Percentiles rank a stretch among this genome's conserved stretches.
Evolutionary conservation across 148 eudicot species (phyloP).

Genomic region (Agrostemma githago): DNA sequence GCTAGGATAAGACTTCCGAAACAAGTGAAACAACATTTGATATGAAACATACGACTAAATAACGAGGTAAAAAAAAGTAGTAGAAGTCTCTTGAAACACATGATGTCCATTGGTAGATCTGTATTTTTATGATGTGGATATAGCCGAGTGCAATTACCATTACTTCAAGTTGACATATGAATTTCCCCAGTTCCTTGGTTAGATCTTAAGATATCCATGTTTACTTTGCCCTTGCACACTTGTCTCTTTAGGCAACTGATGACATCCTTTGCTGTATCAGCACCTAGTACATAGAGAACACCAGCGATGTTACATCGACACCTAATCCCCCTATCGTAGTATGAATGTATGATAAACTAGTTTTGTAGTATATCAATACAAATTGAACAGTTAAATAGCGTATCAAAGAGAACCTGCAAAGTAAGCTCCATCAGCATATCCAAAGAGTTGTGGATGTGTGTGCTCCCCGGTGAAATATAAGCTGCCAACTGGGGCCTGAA

Average conservation of each 20-base stretch:
- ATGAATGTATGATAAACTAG: not conserved
- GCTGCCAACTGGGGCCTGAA: slow-evolving; percentile 26
- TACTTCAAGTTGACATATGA: too few relatives aligned
- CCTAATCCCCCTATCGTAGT: not conserved
- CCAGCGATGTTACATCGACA: not conserved
- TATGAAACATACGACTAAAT: too few relatives aligned
- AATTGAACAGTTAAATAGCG: too few relatives aligned
- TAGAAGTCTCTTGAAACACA: too few relatives aligned
- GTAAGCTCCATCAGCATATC: slow-evolving; percentile 31
- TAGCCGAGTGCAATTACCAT: too few relatives aligned
- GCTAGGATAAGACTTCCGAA: too few relatives aligned
- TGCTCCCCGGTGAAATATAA: slow-evolving; percentile 36
- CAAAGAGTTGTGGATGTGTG: slow-evolving; percentile 24
- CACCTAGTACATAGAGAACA: slow-evolving; percentile 11
- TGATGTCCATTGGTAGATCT: too few relatives aligned
- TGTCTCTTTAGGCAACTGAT: slow-evolving; percentile 11
- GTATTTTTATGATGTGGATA: too few relatives aligned
- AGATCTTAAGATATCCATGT: not conserved
- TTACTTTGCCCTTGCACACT: not conserved
- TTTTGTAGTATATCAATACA: not conserved
- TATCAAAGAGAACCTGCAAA: slow-evolving; percentile 23
- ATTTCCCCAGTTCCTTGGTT: too few relatives aligned
- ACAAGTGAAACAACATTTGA: too few relatives aligned
- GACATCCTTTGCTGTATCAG: slow-evolving; percentile 24
- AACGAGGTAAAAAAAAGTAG: too few relatives aligned